Evolutionary conservation across 768 basidiomycete species (phyloP), one percentile per base, ranked within the genome.

Genomic region (Tricholoma hemisulphureum): DNA sequence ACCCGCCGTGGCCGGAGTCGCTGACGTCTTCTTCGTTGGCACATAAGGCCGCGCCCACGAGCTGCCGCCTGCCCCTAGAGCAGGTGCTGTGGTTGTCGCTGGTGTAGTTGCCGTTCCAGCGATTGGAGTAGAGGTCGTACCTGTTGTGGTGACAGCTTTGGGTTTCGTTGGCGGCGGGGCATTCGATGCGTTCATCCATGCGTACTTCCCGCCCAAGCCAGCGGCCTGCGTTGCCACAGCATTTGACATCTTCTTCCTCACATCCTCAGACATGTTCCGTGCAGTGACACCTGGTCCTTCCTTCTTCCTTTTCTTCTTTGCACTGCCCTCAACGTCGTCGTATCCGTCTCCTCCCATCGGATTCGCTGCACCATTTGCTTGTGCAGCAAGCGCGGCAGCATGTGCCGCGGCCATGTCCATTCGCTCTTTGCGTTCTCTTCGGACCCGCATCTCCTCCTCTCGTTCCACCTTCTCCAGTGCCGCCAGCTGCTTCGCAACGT

Each of bases 201-300:
- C 80, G 65, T 94, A 95, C 71, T 87, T 88, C 20, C 88, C 86
- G 1, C 86, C 84, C 20, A 92, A 68, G 0, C 93, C 93, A n/a
- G 92, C 91, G 5, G 91, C 91, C 68, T 92, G 91, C 62, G 86
- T 88, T 21, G 93, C 93, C 6, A 91, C 89, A 21, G 89, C 89
- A 69, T 96, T 93, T 31, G 88, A 89, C 86, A 95, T 86, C 69
- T 92, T 93, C 80, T 95, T 95, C 63, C 87, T 78, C 64, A 93
- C 89, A 64, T 95, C 93, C 71, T 94, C 93, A 5, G 87, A 88
- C 90, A 95, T 92, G 67, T 93, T 94, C 56, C 89, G 77, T 55
- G 92, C 91, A 0, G 89, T 90, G 10, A 92, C 88, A 10, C 91
- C 89, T 0, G 91, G 90, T 0, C 89, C 89, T 29, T 92, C 91